Base-by-base conservation (phyloP, 805 yeast species). In the Ogataea corticis region DNA sequence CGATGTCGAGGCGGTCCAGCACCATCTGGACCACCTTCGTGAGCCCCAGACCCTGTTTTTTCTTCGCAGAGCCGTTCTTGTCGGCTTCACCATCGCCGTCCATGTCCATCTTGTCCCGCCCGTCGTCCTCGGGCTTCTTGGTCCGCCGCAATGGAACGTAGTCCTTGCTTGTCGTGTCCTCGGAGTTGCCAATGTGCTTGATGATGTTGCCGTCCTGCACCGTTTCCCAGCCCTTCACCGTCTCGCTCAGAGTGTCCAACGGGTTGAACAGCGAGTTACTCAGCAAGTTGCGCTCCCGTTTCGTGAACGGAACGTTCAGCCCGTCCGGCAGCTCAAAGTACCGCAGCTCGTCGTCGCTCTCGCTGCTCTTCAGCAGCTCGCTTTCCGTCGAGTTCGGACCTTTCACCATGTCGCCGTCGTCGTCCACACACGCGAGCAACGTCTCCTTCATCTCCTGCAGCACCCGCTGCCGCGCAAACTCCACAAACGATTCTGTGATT, bases 201-300 rank as follows among this genome's bases (percentile, higher is more conserved):
- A 61, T 55, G 39, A 83, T 73, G 21, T 77, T 79, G 25, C 92
- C 92, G 52, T 76, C 76, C 50, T 76, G 72, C 6, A 75, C 49
- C 4, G 46, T 46, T 46, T 66, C 69, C 63, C 61, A 68, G 18
- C 70, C 70, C 29, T 50, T 40, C 14, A 66, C 56, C 4, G 68
- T 46, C 19, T 45, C 50, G 11, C 67, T 68, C 14, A 59, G 36
- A 4, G 61, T 51, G 30, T 69, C 61, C 7, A 65, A 63, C 3
- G 95, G 92, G 37, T 72, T 76, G 60, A 90, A 88, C 41, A 91
- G 59, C n/a, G 85, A 72, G 59, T 90, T 94, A 1, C 85, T 85
- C 49, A 87, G 65, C 38, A 74, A 72, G 50, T 70, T 82, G 46
- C 96, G 72, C 52, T 82, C 85, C 33, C 70, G 66, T 37, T 56